Base-by-base conservation (phyloP, 2,329 filamentous ascomycete species). In the Cordyceps javanica region DNA sequence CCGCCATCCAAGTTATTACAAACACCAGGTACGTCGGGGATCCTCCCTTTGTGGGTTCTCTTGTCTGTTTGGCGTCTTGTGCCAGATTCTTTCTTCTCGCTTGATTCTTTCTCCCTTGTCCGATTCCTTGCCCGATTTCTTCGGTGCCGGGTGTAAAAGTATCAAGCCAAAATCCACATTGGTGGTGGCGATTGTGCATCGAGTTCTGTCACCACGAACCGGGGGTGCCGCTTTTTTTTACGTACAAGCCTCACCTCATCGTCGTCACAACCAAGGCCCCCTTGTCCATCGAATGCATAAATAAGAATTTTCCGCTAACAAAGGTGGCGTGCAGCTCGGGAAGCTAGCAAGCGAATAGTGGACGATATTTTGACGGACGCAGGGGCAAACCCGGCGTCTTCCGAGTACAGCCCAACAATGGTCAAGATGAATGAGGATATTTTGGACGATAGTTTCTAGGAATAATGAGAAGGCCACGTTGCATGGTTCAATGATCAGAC, bases 301-400 rank as follows among this genome's bases (percentile, higher is more conserved):
- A 5, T 2, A 48, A 23, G 45, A 41, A 38, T 26, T 5, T 16
- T 38, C 11, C 3, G 25, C 59, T 64, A 59, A 64, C 39, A 10
- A 48, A 36, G 25, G 11, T 44, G 45, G 32, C 36, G 28, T 45
- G 58, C 50, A 87, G 90, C 90, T 30, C 82, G 88, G 57, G 89
- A 94, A 71, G 90, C 90, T 4, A 92, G 89, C 66, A 87, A 82
- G 69, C 82, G 85, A 57, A 93, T 95, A 59, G 89, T 95, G 0
- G 87, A 91, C 54, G 89, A 93, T 66, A 81, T 95, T 49, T 74
- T 94, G 7, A 72, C 88, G 44, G 90, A 89, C 42, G 90, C 90
- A 4, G 90, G 90, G 2, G 87, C 81, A 5, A 80, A 83, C 56
- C 68, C 67, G 5, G 77, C 80, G 55, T 78, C 76, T 25, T 74